Conservation (phyloP, 2,329 filamentous ascomycete genomes). For the Hymenoscyphus scutula region DNA sequence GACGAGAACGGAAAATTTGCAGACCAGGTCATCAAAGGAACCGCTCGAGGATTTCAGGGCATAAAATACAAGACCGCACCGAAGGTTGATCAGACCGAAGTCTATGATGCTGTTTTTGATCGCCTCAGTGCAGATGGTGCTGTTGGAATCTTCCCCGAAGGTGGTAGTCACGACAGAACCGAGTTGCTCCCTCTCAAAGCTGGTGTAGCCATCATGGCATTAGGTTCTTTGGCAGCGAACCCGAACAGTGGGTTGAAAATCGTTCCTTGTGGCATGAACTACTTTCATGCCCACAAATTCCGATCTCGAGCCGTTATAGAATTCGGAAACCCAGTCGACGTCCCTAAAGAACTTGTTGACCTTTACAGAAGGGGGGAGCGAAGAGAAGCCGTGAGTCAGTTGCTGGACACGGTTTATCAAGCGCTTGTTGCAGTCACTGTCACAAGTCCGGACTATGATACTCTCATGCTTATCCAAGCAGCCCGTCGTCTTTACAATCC, state of each 20-base stretch:
- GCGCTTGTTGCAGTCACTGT: conserved; percentile 84
- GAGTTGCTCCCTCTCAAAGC: conserved; percentile 84
- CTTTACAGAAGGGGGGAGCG: conserved; percentile 71
- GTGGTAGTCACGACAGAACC: conserved; percentile 91
- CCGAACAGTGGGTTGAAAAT: conserved; percentile 70
- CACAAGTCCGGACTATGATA: conserved; percentile 92
- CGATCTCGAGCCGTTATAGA: conserved; percentile 92
- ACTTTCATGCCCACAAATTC: conserved; percentile 98
- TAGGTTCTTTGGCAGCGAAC: conserved; percentile 80
- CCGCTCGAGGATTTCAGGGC: conserved; percentile 44
- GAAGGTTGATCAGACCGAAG: conserved; percentile 88
- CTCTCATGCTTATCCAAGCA: conserved; percentile 79
- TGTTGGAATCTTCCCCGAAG: conserved; percentile 95
- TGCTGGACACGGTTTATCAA: conserved; percentile 83
- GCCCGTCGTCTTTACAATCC: conserved; percentile 73
- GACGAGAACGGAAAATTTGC: conserved; percentile 13
- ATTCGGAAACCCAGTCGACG: conserved; percentile 85
- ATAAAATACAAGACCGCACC: conserved; percentile 84
- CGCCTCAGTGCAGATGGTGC: conserved; percentile 77
- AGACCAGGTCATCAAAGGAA: conserved; percentile 8
- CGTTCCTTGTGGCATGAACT: conserved; percentile 96
- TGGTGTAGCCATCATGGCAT: conserved; percentile 86
- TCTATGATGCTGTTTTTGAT: conserved; percentile 89
- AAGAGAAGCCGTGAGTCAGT: conserved; percentile 77
- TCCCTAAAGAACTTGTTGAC: conserved; percentile 76